A percentile compares a stretch with the other conserved stretches of the same genome.
Conservation (phyloP, 805 yeast genomes). For the Zygoascus biomembranicola region DNA sequence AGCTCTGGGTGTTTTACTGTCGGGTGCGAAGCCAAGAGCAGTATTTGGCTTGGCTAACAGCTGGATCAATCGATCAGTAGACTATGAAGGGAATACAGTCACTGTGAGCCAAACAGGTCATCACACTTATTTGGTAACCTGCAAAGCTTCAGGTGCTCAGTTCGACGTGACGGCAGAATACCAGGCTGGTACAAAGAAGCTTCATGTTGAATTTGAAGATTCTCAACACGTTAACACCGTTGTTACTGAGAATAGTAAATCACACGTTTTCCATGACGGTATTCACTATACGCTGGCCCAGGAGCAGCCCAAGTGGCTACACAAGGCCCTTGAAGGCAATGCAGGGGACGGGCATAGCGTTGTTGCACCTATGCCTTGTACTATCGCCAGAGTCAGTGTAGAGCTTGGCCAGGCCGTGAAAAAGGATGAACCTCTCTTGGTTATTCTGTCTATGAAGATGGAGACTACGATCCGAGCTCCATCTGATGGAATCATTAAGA, state of each 20-base stretch:
- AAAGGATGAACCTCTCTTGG: slow-evolving; percentile 24
- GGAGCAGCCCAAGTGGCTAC: slow-evolving; percentile 24
- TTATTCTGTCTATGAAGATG: slow-evolving; percentile 28
- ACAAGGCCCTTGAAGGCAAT: slow-evolving; percentile 19
- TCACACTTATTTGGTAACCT: slow-evolving; percentile 3
- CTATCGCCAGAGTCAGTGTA: slow-evolving; percentile 21
- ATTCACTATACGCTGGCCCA: slow-evolving; percentile 19
- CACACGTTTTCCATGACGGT: slow-evolving; percentile 25
- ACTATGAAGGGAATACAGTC: slow-evolving; percentile 10
- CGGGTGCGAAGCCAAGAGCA: slow-evolving; percentile 1
- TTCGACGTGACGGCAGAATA: slow-evolving; percentile 7
- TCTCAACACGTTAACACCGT: slow-evolving; percentile 20
- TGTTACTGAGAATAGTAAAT: slow-evolving; percentile 11
- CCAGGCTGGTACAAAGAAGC: slow-evolving; percentile 8
- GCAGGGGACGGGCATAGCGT: slow-evolving; percentile 18
- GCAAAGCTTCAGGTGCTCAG: slow-evolving; percentile 4
- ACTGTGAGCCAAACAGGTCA: slow-evolving; percentile 8
- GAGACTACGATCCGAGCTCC: slow-evolving; percentile 28
- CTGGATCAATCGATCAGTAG: slow-evolving; percentile 9
- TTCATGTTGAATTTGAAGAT: slow-evolving; percentile 14
- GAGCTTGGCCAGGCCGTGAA: slow-evolving; percentile 20
- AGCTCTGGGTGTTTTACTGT: slow-evolving; percentile 20
- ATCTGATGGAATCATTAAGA: slow-evolving; percentile 21
- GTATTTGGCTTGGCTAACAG: slow-evolving; percentile 9
- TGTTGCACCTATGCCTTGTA: slow-evolving; percentile 28